Base-by-base conservation (phyloP, 2,329 filamentous ascomycete genomes). In the Penicillium glabrum region DNA sequence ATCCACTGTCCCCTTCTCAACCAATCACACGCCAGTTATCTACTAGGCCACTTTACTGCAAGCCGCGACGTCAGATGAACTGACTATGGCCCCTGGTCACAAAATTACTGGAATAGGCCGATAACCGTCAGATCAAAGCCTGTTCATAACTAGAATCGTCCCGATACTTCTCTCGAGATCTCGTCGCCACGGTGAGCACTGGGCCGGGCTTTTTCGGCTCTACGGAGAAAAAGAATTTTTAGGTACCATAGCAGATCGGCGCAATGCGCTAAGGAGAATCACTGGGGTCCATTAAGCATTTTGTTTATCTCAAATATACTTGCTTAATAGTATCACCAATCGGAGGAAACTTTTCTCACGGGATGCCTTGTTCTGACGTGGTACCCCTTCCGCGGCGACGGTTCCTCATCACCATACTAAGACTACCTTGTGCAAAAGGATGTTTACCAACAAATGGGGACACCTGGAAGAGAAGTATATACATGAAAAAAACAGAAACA, bases 11-110 rank as follows among this genome's bases (percentile, higher is more conserved):
- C 14, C 23, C 10, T 21, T 37, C 5, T 11, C 11, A 7, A 35
- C 60, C 60, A 62, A 62, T 62, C 57, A 59, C 24, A 5, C 6
- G 13, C 44, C 26, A n/a, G 33, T 3, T 35, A 53, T 53, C 51
- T 53, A 46, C 33, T 39, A 29, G 43, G 44, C 51, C 51, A 53
- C 44, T 39, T 41, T 23, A 47, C 51, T 47, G 49, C 29, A 46
- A 53, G 41, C 51, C 51, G 31, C 41, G 43, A 53, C 31, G 51
- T 45, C 47, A 50, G 47, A 50, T 39, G 21, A 39, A 26, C 14
- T 39, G 24, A 21, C 41, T 21, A 21, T 21, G 10, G 19, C 19
- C 19, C 19, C 11, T 41, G 39, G 19, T 41, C 39, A 11, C 5
- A 13, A 5, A 33, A 33, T 5, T 33, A 41, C n/a, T 39, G 9